Percentiles rank a stretch among this genome's conserved stretches.
These are phyloP conservation scores for Suhomyces chickasaworum DNA, from an alignment of 1,139 yeast species.

Conservation along the genomic window DNA sequence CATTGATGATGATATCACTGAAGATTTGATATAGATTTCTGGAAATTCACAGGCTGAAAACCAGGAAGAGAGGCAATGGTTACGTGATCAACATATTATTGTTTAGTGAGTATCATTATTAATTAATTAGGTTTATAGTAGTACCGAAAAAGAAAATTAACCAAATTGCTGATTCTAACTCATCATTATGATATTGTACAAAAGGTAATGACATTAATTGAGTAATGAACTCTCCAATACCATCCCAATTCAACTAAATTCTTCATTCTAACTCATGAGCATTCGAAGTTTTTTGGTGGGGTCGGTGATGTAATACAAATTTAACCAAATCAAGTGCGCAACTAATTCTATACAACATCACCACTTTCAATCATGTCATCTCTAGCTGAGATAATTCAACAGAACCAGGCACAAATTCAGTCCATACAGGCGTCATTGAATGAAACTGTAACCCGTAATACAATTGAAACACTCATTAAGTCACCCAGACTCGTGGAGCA, in stretches of 20 bases:
- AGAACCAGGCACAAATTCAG: slow-evolving; percentile 4
- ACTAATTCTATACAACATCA: background rate
- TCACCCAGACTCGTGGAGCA: slow-evolving; percentile 9
- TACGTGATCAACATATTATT: background rate
- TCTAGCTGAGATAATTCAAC: background rate
- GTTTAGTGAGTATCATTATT: too few relatives aligned
- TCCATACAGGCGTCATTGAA: slow-evolving; percentile 1
- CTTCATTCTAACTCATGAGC: too few relatives aligned
- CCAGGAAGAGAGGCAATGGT: background rate
- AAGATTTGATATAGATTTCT: slow-evolving; percentile 37
- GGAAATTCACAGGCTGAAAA: background rate
- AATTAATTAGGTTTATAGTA: too few relatives aligned
- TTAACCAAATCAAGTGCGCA: background rate
- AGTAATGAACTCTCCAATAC: too few relatives aligned
- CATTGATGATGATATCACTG: slow-evolving; percentile 48
- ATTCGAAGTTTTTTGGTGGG: too few relatives aligned
- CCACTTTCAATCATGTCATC: background rate
- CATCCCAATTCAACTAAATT: too few relatives aligned
- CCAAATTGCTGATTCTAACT: too few relatives aligned
- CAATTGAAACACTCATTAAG: slow-evolving; percentile 8
- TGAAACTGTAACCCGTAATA: background rate
- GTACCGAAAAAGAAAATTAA: too few relatives aligned
- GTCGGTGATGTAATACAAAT: background rate
- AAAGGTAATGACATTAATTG: too few relatives aligned
- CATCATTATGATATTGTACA: too few relatives aligned